Percentiles rank a stretch among this genome's conserved stretches.
phyloP scores from a whole-genome alignment of 78 protist genomes.

The Ministeria vibrans region DNA sequence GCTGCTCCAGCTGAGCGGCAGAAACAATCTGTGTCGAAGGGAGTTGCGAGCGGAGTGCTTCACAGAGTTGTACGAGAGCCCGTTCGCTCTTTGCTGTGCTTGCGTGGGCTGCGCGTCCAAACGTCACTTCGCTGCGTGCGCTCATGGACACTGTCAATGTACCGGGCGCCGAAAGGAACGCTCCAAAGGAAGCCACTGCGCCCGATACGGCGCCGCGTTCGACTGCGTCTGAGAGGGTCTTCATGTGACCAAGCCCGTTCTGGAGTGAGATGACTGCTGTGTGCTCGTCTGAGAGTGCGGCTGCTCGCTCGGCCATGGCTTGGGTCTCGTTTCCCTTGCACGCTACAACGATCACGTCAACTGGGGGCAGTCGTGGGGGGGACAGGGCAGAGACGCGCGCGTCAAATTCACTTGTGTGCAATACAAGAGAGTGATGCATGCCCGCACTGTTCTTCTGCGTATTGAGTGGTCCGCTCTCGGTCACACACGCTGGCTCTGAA shows the following conservation, averaged over 20 bases:
- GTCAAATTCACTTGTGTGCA: too few relatives aligned
- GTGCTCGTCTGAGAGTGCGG: slow-evolving; percentile 2
- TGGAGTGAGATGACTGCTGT: slow-evolving; percentile 64
- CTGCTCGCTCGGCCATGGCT: slow-evolving; percentile 37
- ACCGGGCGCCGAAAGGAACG: not conserved
- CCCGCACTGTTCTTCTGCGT: not conserved
- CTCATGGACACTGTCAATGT: not conserved
- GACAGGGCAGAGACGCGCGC: too few relatives aligned
- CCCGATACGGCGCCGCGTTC: not conserved
- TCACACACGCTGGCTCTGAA: not conserved
- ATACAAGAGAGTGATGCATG: not conserved
- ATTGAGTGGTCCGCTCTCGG: not conserved
- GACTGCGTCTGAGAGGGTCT: slow-evolving; percentile 13
- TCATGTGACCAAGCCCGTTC: slow-evolving; percentile 77
- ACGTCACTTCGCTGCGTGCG: too few relatives aligned
- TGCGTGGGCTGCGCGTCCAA: not conserved
- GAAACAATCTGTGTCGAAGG: not conserved
- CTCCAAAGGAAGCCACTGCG: not conserved
- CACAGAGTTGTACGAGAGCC: not conserved
- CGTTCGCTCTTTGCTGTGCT: not conserved
- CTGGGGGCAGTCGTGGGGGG: not conserved
- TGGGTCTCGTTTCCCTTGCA: slow-evolving; percentile 39
- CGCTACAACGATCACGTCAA: slow-evolving; percentile 42
- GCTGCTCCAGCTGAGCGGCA: slow-evolving; percentile 11
- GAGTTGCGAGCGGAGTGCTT: not conserved